phyloP scores from a whole-genome alignment of 169 alveolate species.

The Eimeria tenella region DNA sequence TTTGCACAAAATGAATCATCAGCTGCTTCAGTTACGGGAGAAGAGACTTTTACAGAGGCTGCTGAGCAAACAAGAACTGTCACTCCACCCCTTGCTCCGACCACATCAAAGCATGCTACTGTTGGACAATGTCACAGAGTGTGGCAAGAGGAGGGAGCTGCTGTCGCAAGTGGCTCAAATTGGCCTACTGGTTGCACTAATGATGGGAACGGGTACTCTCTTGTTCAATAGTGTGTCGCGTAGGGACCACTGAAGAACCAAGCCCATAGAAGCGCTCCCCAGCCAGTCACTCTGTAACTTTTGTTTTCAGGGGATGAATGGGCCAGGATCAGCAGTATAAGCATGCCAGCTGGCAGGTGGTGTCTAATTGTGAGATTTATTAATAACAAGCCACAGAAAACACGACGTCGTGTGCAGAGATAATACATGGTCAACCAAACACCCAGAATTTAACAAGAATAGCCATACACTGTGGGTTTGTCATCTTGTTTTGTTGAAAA shows the following conservation, averaged over 20 bases:
- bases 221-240: conserved; percentile 42
- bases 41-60: conserved; percentile 27
- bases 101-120: conserved; percentile 10
- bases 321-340: not conserved
- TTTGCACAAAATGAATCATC: conserved; percentile 53
- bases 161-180: conserved; percentile 47
- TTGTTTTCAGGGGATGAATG: not conserved
- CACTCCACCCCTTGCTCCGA: not conserved
- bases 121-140: not conserved
- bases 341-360: not conserved
- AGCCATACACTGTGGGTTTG: too few relatives aligned
- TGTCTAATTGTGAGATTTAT: not conserved
- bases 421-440: too few relatives aligned
- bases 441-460: too few relatives aligned
- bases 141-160: conserved; percentile 38
- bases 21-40: conserved; percentile 50
- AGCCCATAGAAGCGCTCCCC: not conserved
- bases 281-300: not conserved
- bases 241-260: not conserved
- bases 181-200: conserved; percentile 46
- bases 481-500: too few relatives aligned
- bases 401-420: too few relatives aligned
- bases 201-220: conserved; percentile 38
- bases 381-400: too few relatives aligned
- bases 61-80: conserved; percentile 23